phyloP scores from a whole-genome alignment of 2,329 filamentous ascomycete species.

The Trichophyton benhamiae region DNA sequence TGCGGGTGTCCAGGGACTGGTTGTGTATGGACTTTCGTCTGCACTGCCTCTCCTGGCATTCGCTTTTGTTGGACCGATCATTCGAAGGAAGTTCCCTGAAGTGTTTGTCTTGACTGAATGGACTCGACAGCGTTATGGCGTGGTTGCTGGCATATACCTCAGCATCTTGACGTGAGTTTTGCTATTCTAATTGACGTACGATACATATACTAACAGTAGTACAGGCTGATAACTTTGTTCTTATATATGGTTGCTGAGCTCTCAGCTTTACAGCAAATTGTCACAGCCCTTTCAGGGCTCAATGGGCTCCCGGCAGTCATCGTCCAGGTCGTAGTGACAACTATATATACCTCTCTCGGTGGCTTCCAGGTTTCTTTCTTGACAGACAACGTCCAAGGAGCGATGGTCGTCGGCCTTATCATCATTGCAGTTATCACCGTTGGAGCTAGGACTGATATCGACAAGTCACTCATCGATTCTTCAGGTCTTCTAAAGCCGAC shows the following conservation, averaged over 20 bases:
- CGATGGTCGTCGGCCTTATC: constrained; percentile 63
- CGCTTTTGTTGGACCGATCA: constrained; percentile 61
- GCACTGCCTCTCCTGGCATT: constrained; percentile 63
- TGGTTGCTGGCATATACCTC: constrained; percentile 56
- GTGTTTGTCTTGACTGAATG: constrained; percentile 78
- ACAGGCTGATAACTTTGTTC: constrained; percentile 61
- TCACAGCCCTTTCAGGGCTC: constrained; percentile 60
- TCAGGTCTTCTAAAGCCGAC: constrained; percentile 58
- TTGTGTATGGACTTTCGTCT: constrained; percentile 64
- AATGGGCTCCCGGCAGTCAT: constrained; percentile 64
- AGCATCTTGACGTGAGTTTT: constrained; percentile 54
- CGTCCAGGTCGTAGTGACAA: constrained; percentile 64
- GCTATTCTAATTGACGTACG: not conserved
- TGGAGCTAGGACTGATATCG: constrained; percentile 60
- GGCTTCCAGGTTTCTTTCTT: constrained; percentile 76
- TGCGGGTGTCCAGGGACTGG: constrained; percentile 62
- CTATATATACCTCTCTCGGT: constrained; percentile 70
- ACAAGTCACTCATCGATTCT: constrained; percentile 53
- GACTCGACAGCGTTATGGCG: constrained; percentile 66
- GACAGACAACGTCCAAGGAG: constrained; percentile 70
- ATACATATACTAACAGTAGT: constrained; percentile 7
- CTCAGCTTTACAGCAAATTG: constrained; percentile 67
- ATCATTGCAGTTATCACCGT: constrained; percentile 67
- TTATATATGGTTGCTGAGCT: constrained; percentile 79
- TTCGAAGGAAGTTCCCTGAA: constrained; percentile 66